Conservation (phyloP, 345 rosid species). For the Eucalyptus sp. region DNA sequence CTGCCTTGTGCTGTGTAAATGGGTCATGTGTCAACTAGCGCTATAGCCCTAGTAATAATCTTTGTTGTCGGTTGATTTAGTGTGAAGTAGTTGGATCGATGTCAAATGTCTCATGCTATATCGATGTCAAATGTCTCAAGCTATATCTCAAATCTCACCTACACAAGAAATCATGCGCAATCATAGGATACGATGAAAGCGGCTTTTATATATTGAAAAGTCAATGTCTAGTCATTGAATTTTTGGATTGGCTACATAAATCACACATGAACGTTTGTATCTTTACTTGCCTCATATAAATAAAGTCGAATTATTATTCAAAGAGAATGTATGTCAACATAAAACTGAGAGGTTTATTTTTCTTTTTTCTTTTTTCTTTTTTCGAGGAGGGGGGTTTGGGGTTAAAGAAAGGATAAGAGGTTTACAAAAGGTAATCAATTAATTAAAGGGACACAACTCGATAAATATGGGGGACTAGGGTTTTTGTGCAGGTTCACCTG, state of each 20-base stretch:
- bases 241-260: not conserved
- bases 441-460: not conserved
- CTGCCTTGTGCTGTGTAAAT: not conserved
- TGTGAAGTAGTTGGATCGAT: not conserved
- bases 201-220: not conserved
- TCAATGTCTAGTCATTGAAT: not conserved
- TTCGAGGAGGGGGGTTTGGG: not conserved
- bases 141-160: not conserved
- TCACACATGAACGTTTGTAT: not conserved
- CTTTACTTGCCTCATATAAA: not conserved
- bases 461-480: not conserved
- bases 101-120: not conserved
- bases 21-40: not conserved
- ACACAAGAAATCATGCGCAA: not conserved
- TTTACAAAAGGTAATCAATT: not conserved
- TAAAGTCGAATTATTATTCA: not conserved
- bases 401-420: not conserved
- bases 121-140: not conserved
- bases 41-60: not conserved
- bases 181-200: not conserved
- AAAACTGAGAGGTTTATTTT: not conserved
- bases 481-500: not conserved
- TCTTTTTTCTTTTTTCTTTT: not conserved
- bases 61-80: not conserved
- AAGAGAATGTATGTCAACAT: not conserved